phyloP scores from a whole-genome alignment of 441 rosid genomes.

The Croton laevigatus region DNA sequence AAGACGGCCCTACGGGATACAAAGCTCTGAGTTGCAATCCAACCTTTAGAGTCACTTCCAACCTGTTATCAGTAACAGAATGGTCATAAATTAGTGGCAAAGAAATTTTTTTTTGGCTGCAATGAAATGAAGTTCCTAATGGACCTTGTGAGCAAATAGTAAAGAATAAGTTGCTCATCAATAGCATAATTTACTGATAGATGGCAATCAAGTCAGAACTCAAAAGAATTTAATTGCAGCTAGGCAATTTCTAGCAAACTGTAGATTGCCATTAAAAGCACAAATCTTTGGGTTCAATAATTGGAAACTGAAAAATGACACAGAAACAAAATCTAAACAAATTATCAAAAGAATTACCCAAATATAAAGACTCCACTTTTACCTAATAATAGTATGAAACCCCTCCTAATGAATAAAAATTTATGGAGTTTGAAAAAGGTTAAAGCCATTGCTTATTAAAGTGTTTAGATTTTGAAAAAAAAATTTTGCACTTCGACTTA shows the following conservation, averaged over 20 bases:
- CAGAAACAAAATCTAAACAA: neutral
- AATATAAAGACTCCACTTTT: slow-evolving; percentile 7
- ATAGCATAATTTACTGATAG: neutral
- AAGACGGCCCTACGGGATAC: slow-evolving; percentile 76
- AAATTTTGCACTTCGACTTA: too few relatives aligned
- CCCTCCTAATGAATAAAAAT: too few relatives aligned
- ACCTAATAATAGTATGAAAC: slow-evolving; percentile 72
- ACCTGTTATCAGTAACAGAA: slow-evolving; percentile 39
- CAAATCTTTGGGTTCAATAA: neutral
- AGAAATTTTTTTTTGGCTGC: slow-evolving; percentile 1
- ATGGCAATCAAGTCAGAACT: neutral
- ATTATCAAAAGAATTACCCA: neutral
- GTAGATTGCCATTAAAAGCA: neutral
- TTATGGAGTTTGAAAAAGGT: too few relatives aligned
- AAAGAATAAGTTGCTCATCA: neutral
- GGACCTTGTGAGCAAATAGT: neutral
- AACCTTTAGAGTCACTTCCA: slow-evolving; percentile 73
- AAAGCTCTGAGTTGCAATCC: slow-evolving; percentile 77
- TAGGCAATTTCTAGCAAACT: neutral
- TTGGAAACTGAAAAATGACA: neutral
- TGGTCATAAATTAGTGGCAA: neutral
- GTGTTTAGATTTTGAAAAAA: too few relatives aligned
- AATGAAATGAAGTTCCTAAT: neutral
- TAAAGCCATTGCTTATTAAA: too few relatives aligned
- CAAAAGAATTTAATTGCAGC: neutral